phyloP scores from a whole-genome alignment of 139 green algal genomes.

The Chlamydomonas asymmetrica region DNA sequence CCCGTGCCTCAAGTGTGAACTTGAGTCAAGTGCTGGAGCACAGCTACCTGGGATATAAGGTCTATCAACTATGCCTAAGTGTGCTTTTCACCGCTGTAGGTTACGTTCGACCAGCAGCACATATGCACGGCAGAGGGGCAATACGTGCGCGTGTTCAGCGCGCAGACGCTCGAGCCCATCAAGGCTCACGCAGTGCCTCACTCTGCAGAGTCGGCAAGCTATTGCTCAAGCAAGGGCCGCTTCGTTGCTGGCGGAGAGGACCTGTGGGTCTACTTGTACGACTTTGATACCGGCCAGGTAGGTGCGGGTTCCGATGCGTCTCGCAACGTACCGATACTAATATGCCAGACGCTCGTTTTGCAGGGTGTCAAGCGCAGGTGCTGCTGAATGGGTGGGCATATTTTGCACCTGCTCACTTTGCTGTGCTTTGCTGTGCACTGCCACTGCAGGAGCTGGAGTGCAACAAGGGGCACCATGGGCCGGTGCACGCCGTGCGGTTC shows the following conservation, averaged over 20 bases:
- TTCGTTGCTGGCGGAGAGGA: constrained; percentile 90
- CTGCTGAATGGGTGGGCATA: too few species aligned
- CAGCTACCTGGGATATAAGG: not conserved
- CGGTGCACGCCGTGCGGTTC: constrained; percentile 95
- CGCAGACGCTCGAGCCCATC: constrained; percentile 41
- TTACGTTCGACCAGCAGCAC: constrained; percentile 62
- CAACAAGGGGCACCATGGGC: constrained; percentile 95
- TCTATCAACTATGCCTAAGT: not conserved
- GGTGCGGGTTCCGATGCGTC: not conserved
- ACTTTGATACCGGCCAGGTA: constrained; percentile 74
- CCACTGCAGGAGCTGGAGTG: constrained; percentile 62
- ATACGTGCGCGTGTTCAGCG: constrained; percentile 80
- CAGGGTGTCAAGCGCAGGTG: too few species aligned
- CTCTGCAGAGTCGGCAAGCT: constrained; percentile 80
- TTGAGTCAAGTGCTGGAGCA: not conserved
- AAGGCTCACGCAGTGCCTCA: constrained; percentile 56
- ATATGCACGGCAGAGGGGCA: constrained; percentile 84
- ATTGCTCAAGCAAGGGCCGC: constrained; percentile 58
- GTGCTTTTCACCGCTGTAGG: constrained; percentile 23
- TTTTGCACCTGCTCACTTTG: too few species aligned
- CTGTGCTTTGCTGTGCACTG: not conserved
- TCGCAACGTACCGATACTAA: too few species aligned
- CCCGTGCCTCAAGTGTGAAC: not conserved
- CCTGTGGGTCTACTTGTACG: constrained; percentile 96
- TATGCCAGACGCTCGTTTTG: too few species aligned